These are phyloP conservation scores for Colletotrichum neosansevieriae DNA, from an alignment of 2,329 filamentous ascomycete genomes.

Conservation along the genomic window DNA sequence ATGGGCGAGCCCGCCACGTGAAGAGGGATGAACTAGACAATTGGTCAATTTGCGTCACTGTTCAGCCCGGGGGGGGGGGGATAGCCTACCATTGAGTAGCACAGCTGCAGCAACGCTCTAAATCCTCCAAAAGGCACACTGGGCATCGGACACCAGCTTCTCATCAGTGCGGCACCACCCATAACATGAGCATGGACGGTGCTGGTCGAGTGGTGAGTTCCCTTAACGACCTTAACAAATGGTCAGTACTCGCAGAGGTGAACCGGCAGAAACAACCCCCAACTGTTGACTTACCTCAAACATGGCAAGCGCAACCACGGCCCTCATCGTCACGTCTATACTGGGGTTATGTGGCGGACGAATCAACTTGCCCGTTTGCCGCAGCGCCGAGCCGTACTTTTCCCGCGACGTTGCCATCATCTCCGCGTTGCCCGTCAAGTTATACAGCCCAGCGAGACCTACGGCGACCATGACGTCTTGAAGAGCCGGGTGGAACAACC, in stretches of 20 bases:
- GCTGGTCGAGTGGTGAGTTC: constrained; percentile 59
- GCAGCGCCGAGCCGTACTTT: constrained; percentile 67
- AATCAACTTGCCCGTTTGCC: constrained; percentile 58
- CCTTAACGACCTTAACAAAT: constrained; percentile 57
- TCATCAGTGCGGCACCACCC: constrained; percentile 70
- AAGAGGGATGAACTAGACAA: constrained; percentile 58
- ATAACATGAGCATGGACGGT: constrained; percentile 69
- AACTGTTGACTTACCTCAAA: constrained; percentile 64
- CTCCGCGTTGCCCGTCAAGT: constrained; percentile 60
- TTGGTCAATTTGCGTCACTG: constrained; percentile 23
- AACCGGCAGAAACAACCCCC: neutral
- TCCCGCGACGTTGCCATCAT: constrained; percentile 61
- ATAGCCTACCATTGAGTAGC: constrained; percentile 66
- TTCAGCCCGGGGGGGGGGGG: no score
- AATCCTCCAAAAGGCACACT: constrained; percentile 57
- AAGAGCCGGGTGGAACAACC: constrained; percentile 55
- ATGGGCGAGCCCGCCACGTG: constrained; percentile 54
- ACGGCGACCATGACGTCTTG: constrained; percentile 67
- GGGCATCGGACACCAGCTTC: constrained; percentile 56
- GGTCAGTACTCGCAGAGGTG: constrained; percentile 40
- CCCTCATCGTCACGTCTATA: constrained; percentile 60
- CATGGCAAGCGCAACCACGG: constrained; percentile 69
- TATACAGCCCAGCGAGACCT: constrained; percentile 69
- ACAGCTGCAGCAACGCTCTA: constrained; percentile 65
- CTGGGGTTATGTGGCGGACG: constrained; percentile 48